Evolutionary conservation across 768 basidiomycete species (phyloP), one percentile per base, ranked within the genome.

Genomic region (Tulasnella sp.): DNA sequence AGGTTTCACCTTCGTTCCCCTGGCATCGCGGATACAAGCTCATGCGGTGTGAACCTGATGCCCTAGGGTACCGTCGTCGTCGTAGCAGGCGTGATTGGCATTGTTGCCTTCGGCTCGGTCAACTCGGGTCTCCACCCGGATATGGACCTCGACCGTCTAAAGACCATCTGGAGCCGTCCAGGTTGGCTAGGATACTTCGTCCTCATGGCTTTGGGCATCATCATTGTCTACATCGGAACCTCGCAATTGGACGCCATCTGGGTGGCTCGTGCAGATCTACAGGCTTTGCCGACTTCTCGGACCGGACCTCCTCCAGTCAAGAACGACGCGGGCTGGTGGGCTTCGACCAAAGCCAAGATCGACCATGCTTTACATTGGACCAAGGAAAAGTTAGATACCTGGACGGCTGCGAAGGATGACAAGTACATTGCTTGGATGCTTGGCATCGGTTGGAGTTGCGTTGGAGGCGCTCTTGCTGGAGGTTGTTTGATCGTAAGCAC

Each of bases 131-230:
- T 94, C 69, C 86, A 86, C 4, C 81, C 84, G 22, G 89, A 90
- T 78, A 90, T 91, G 22, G 83, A 91, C 76, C 90, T 91, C 68
- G 79, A 80, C 39, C 91, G 90, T 75, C 84, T 98, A 67, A 91
- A 92, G 7, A 82, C 84, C 72, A 86, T 98, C 42, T 98, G 95
- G 95, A 84, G 88, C 14, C 87, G 95, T 52, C 81, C 85, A 16
- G 90, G 90, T 76, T 98, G 96, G 95, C 87, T 98, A n/a, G 84
- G 84, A 34, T 98, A 88, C 82, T 95, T 98, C 83, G 86, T 92
- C 78, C 79, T 86, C 80, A 91, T 97, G 87, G 78, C 89, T 5
- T 78, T 88, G 67, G 85, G 89, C 14, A 87, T 95, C 52, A 78
- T 87, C 39, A 52, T 86, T 35, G 83, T 92, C 65, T 86, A 89